Percentiles rank a stretch among this genome's conserved stretches.
Evolutionary conservation across 108 stramenopile genomes (phyloP).

Genomic region (Mayamaea pseudoterrestris): DNA sequence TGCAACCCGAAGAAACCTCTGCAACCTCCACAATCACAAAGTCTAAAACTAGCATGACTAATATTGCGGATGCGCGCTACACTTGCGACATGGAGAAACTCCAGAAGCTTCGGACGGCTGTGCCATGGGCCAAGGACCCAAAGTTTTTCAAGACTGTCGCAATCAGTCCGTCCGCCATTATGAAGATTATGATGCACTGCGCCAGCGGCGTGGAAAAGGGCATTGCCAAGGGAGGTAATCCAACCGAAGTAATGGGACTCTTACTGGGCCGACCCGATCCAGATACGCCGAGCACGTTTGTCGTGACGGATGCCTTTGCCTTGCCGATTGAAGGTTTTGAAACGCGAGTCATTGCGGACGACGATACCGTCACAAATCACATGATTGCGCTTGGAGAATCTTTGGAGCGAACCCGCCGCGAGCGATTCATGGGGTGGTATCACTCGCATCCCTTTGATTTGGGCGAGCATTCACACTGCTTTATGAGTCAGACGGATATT

Average conservation of each 20-base stretch:
- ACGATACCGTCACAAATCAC: slow-evolving; percentile 88
- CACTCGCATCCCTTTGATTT: slow-evolving; percentile 98
- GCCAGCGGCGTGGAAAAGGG: slow-evolving; percentile 97
- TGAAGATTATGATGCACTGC: slow-evolving; percentile 92
- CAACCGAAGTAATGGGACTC: slow-evolving; percentile 94
- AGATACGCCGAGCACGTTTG: slow-evolving; percentile 37
- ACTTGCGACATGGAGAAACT: slow-evolving; percentile 33
- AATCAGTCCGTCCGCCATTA: slow-evolving; percentile 58
- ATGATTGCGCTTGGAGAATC: slow-evolving; percentile 93
- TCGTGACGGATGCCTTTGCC: slow-evolving; percentile 94
- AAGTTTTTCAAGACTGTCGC: slow-evolving; percentile 50
- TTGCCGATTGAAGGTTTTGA: slow-evolving; percentile 97
- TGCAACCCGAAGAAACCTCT: too few relatives aligned
- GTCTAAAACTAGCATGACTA: not conserved
- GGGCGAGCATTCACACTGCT: slow-evolving; percentile 81
- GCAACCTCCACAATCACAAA: too few relatives aligned
- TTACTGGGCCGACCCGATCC: slow-evolving; percentile 78
- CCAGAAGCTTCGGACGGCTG: slow-evolving; percentile 24
- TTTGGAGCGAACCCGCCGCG: slow-evolving; percentile 81
- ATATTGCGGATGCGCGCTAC: slow-evolving; percentile 22
- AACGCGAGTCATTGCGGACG: slow-evolving; percentile 92
- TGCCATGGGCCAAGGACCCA: slow-evolving; percentile 61
- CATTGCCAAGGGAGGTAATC: slow-evolving; percentile 81
- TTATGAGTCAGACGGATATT: slow-evolving; percentile 88
- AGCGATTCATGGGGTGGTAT: slow-evolving; percentile 95